Percentiles rank a stretch among this genome's conserved stretches.
Evolutionary conservation across 371 early-diverging fungal genomes (phyloP).

Genomic region (Mucor piriformis): DNA sequence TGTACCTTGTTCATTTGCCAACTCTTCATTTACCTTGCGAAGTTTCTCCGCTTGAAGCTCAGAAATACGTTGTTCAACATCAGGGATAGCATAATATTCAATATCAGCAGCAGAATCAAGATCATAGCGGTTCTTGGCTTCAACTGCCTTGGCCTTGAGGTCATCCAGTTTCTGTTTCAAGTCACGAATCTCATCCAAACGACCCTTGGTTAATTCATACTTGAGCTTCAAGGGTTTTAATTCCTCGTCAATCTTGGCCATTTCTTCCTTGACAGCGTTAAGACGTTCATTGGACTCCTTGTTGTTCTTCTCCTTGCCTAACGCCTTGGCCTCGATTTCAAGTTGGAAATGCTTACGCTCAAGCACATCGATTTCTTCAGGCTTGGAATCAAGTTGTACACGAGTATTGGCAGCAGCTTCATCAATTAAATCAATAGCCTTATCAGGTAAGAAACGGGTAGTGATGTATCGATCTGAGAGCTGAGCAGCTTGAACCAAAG

Average conservation of each 20-base stretch:
- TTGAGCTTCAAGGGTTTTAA: constrained; percentile 86
- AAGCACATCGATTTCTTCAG: constrained; percentile 93
- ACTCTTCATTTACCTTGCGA: constrained; percentile 60
- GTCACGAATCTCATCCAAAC: constrained; percentile 85
- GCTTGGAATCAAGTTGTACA: constrained; percentile 94
- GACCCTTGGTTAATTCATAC: constrained; percentile 83
- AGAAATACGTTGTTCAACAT: constrained; percentile 71
- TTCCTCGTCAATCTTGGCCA: constrained; percentile 81
- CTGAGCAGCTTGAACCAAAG: constrained; percentile 81
- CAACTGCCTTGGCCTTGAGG: constrained; percentile 79
- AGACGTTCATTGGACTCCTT: constrained; percentile 79
- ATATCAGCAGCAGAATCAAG: constrained; percentile 80
- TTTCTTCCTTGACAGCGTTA: constrained; percentile 79
- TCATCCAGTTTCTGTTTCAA: constrained; percentile 88
- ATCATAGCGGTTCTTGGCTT: constrained; percentile 84
- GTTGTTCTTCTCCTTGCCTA: constrained; percentile 90
- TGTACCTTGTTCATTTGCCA: constrained; percentile 47
- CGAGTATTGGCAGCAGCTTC: constrained; percentile 95
- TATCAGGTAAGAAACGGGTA: constrained; percentile 76
- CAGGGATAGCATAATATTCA: constrained; percentile 89
- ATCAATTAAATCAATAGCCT: constrained; percentile 89
- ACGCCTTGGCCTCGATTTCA: constrained; percentile 93
- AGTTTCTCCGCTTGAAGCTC: constrained; percentile 54
- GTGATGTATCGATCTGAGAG: constrained; percentile 82
- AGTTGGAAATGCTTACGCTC: constrained; percentile 90